These are phyloP conservation scores for Melastoma candidum DNA, from an alignment of 441 rosid species.

Conservation along the genomic window DNA sequence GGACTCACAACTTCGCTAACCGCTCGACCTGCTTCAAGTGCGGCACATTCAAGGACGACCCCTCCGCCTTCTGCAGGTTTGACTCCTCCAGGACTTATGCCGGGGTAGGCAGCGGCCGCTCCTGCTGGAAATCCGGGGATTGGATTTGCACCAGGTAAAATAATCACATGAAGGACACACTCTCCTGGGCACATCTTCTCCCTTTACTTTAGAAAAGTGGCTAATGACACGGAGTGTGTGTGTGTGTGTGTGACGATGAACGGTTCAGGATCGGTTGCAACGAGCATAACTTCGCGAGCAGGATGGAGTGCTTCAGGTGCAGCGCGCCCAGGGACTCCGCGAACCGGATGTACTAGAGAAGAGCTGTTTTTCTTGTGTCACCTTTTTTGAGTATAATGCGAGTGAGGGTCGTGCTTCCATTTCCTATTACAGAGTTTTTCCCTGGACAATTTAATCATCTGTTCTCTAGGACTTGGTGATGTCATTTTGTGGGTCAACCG, in stretches of 20 bases:
- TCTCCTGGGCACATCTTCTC: no score
- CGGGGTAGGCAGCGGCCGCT: conserved; percentile 29
- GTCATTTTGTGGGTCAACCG: no score
- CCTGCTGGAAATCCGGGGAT: conserved; percentile 89
- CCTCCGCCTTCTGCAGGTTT: conserved; percentile 27
- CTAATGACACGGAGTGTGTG: no score
- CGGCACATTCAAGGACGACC: conserved; percentile 58
- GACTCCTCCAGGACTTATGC: conserved; percentile 39
- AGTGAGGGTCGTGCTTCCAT: no score
- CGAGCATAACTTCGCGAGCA: conserved; percentile 69
- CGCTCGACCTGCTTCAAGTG: conserved; percentile 84
- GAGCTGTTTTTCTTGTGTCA: no score
- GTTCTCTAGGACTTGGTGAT: no score
- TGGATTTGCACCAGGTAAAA: conserved; percentile 86
- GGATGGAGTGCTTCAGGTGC: conserved; percentile 85
- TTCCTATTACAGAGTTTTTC: no score
- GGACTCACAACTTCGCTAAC: conserved; percentile 86
- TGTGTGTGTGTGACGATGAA: no score
- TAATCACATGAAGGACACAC: no score
- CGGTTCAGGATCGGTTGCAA: conserved; percentile 51
- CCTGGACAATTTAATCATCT: no score
- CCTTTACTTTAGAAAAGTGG: no score
- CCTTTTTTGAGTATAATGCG: no score
- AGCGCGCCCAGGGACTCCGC: conserved; percentile 65
- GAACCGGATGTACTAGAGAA: conserved; percentile 42